Conservation (phyloP, 768 basidiomycete genomes). For the Boletus rubropictus region DNA sequence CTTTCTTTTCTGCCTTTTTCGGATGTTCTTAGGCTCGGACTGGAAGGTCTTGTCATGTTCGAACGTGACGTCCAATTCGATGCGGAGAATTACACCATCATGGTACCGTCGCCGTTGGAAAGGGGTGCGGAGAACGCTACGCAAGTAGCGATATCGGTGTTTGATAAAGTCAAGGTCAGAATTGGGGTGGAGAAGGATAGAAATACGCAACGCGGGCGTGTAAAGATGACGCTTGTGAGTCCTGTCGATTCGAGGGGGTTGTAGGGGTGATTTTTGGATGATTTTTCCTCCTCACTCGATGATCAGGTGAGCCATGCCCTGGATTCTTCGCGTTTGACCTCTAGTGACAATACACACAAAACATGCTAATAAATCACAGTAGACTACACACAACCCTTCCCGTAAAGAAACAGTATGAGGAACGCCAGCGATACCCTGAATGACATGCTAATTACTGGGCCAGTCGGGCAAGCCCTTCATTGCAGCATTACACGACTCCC, state of each 20-base stretch:
- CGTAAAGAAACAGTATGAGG: not conserved
- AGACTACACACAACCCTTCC: not conserved
- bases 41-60: conserved; percentile 94
- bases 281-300: not conserved
- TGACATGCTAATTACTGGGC: conserved; percentile 38
- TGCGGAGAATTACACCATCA: conserved; percentile 82
- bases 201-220: conserved; percentile 86
- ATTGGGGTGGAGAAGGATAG: conserved; percentile 93
- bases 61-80: conserved; percentile 87
- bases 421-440: not conserved
- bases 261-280: conserved; percentile 21
- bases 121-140: conserved; percentile 12
- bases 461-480: conserved; percentile 67
- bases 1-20: no score
- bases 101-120: conserved; percentile 45
- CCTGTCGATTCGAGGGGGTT: conserved; percentile 53
- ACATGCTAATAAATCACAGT: conserved; percentile 7
- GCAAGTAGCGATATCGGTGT: conserved; percentile 70
- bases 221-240: conserved; percentile 72
- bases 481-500: conserved; percentile 75
- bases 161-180: conserved; percentile 89
- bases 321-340: no score
- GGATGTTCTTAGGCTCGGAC: conserved; percentile 58
- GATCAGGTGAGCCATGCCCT: not conserved
- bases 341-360: not conserved